Base-by-base conservation (phyloP, 2,329 filamentous ascomycete species). In the Diaporthe caulivora region DNA sequence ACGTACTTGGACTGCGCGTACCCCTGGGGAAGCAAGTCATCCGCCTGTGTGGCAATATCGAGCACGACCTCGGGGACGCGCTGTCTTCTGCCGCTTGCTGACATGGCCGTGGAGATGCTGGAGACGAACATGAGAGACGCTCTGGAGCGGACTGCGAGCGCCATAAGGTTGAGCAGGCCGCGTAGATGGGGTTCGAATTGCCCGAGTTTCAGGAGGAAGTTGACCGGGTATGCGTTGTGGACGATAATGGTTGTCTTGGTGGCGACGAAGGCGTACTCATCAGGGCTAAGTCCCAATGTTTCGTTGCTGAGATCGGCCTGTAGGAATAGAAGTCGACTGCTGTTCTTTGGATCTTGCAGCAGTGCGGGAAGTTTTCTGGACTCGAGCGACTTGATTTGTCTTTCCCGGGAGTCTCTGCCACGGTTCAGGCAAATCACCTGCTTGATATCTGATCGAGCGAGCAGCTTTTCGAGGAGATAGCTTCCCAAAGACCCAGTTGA, bases 221-320 rank as follows among this genome's bases (percentile, higher is more conserved):
- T 88, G 79, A 90, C 89, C 0, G 85, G 86, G 86, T 87, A 89
- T 9, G 87, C 87, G 75, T 87, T 89, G 79, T 90, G 88, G 70
- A 88, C 85, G 24, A 89, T 80, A 18, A 83, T 82, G 69, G 88
- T 86, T 0, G 82, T 82, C 1, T 84, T 80, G 10, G 78, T 64
- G 5, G 85, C 78, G 0, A 88, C 77, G 1, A 81, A 77, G 53
- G 80, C 54, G 79, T 84, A 83, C 0, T 78, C 79, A 0, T 80
- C 78, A 5, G 81, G 76, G 13, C 67, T 74, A 0, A 92, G 82
- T 0, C 89, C 90, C 0, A 92, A 83, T 17, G 83, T 78, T 0
- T 83, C 79, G 18, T 84, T 82, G 0, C 85, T 83, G 21, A 87
- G 82, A 75, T 91, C 87, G 2, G 84, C 85, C 44, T 86, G 83